Evolutionary conservation across 352 stramenopile genomes (phyloP).

Genomic region (Pythium chondricola): DNA sequence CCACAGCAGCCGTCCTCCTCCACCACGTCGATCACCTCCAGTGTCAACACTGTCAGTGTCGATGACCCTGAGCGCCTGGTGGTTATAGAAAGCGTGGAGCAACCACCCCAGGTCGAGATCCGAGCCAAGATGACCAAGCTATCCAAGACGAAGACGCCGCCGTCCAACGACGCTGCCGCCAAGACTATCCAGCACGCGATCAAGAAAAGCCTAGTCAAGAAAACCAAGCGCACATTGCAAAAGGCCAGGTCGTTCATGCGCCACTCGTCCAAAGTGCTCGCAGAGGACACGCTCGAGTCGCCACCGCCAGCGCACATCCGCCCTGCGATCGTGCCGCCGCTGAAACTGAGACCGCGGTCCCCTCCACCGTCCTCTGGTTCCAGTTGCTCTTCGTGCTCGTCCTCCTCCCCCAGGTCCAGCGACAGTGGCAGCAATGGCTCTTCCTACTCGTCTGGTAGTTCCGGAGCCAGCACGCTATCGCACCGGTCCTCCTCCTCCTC

Average conservation of each 20-base stretch:
- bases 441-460: conserved; percentile 1
- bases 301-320: background rate
- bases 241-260: conserved; percentile 34
- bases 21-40: too few relatives aligned
- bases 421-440: background rate
- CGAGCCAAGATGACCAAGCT: conserved; percentile 5
- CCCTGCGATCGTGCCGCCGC: conserved; percentile 1
- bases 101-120: background rate
- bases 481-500: conserved; percentile 16
- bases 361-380: background rate
- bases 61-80: too few relatives aligned
- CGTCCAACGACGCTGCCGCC: conserved; percentile 21
- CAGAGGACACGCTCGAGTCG: conserved; percentile 12
- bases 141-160: conserved; percentile 4
- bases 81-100: background rate
- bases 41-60: too few relatives aligned
- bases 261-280: conserved; percentile 36
- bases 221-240: conserved; percentile 14
- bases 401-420: too few relatives aligned
- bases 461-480: background rate
- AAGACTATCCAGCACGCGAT: conserved; percentile 40
- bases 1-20: too few relatives aligned
- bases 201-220: conserved; percentile 28
- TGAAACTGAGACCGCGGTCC: conserved; percentile 2
- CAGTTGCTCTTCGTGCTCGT: background rate